These are phyloP conservation scores for Actinomucor elegans DNA, from an alignment of 371 early-diverging fungal species.

Conservation along the genomic window DNA sequence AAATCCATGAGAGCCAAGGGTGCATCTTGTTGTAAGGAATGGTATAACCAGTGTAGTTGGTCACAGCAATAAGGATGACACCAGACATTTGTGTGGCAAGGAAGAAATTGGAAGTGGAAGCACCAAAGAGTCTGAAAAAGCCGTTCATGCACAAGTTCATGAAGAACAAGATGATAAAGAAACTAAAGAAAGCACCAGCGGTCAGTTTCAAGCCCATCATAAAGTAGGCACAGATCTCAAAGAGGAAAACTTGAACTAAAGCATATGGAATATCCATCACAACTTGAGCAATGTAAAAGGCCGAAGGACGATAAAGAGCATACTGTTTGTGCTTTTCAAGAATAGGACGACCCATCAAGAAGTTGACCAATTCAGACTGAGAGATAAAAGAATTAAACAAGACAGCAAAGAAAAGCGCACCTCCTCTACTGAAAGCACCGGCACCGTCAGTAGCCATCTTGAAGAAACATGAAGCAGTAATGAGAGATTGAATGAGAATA, in stretches of 20 bases:
- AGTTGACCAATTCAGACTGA: conserved; percentile 55
- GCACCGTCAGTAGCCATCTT: conserved; percentile 46
- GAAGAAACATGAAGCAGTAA: conserved; percentile 73
- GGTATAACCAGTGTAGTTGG: conserved; percentile 66
- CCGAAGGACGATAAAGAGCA: conserved; percentile 67
- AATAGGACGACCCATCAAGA: conserved; percentile 62
- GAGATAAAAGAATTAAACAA: conserved; percentile 62
- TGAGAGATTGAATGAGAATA: conserved; percentile 64
- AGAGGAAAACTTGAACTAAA: conserved; percentile 37
- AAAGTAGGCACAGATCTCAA: conserved; percentile 54
- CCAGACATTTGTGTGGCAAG: conserved; percentile 57
- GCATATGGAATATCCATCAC: conserved; percentile 46
- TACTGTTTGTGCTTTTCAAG: conserved; percentile 69
- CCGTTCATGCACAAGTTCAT: conserved; percentile 59
- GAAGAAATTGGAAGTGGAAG: conserved; percentile 54
- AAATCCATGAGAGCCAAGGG: conserved; percentile 71
- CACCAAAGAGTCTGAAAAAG: conserved; percentile 62
- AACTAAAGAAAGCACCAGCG: conserved; percentile 56
- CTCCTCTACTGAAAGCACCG: conserved; percentile 76
- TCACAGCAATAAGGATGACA: conserved; percentile 51
- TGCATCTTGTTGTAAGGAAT: conserved; percentile 64
- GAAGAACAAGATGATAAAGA: conserved; percentile 48
- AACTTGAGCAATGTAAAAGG: conserved; percentile 63
- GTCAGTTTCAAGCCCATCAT: conserved; percentile 53
- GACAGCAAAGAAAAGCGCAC: conserved; percentile 66